Conservation (phyloP, 257 asterid genomes). For the Cynanchum wilfordii region DNA sequence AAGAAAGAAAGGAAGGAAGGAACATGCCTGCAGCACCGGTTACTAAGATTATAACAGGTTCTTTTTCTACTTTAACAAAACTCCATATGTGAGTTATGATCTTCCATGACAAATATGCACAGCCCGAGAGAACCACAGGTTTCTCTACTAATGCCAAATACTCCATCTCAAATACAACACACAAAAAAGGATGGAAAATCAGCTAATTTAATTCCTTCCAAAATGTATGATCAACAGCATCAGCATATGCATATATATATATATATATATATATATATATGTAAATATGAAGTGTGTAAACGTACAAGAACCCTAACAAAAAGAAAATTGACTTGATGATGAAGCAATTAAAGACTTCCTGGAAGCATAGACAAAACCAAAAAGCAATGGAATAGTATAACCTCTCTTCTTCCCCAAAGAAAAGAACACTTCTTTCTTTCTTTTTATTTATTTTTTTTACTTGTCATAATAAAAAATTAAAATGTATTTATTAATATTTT, state of each 20-base stretch:
- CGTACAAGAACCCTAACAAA: not conserved
- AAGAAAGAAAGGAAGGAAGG: not conserved
- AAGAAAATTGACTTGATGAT: conserved; percentile 1
- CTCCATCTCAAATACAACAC: conserved; percentile 30
- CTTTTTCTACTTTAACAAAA: conserved; percentile 37
- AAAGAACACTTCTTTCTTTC: conserved; percentile 34
- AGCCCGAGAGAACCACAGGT: conserved; percentile 51
- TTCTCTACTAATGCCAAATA: conserved; percentile 39
- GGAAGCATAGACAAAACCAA: conserved; percentile 37
- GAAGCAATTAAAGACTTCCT: conserved; percentile 3
- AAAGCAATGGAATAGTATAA: conserved; percentile 59
- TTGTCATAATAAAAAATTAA: too few species aligned
- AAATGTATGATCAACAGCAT: not conserved
- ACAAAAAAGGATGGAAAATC: not conserved
- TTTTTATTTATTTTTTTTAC: too few species aligned
- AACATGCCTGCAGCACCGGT: conserved; percentile 92
- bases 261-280: too few species aligned
- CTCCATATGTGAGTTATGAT: conserved; percentile 51
- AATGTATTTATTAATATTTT: too few species aligned
- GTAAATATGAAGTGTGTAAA: not conserved
- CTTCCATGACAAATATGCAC: conserved; percentile 63
- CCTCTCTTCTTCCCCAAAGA: conserved; percentile 39
- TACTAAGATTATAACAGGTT: conserved; percentile 59
- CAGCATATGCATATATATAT: not conserved
- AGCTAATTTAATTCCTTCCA: not conserved